A percentile compares a stretch with the other conserved stretches of the same genome.
Evolutionary conservation across 2,329 filamentous ascomycete species (phyloP).

Genomic region (Thelonectria discophora): DNA sequence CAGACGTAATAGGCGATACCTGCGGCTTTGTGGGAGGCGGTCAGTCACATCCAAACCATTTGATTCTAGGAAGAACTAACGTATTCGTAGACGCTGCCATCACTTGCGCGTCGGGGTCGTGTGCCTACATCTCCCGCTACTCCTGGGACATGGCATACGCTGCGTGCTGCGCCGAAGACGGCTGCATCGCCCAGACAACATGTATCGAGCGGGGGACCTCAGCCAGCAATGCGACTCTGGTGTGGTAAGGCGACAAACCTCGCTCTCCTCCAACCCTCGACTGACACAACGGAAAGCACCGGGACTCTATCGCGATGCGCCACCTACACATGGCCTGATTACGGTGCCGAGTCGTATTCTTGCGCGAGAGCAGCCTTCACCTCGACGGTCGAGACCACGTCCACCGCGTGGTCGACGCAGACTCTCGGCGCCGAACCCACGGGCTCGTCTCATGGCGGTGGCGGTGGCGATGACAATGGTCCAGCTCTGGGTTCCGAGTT

Average conservation of each 20-base stretch:
- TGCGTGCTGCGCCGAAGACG: background rate
- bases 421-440: background rate
- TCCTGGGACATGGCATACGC: background rate
- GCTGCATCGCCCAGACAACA: background rate
- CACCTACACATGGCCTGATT: conserved; percentile 26
- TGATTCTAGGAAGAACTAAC: background rate
- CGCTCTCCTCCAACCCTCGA: background rate
- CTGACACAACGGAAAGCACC: conserved; percentile 9
- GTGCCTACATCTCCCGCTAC: background rate
- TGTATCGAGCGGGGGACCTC: background rate
- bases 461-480: background rate
- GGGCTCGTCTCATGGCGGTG: too few species aligned
- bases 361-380: conserved; percentile 24
- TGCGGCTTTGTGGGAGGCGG: background rate
- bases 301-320: conserved; percentile 18
- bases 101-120: background rate
- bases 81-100: background rate
- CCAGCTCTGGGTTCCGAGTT: background rate
- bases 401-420: background rate
- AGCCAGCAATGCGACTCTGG: background rate
- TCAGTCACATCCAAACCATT: too few species aligned
- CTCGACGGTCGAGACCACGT: background rate
- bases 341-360: conserved; percentile 1
- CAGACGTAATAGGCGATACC: background rate
- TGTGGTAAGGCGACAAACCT: background rate